Conservation (phyloP, 169 alveolate genomes). For the Perkinsus marinus region DNA sequence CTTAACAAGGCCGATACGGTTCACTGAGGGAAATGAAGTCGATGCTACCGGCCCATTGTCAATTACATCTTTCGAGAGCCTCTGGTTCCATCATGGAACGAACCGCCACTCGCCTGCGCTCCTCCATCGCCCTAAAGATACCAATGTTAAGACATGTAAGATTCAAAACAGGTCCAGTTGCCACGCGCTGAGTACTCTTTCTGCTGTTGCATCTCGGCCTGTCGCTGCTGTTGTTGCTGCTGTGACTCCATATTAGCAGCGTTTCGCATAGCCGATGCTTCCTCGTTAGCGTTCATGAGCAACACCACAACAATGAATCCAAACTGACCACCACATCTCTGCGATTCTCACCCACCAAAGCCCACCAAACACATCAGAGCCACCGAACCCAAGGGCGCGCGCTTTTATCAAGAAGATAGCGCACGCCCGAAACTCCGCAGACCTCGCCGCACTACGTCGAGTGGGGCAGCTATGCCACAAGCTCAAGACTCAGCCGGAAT, state of each 20-base stretch:
- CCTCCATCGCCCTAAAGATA: neutral
- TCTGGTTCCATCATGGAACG: neutral
- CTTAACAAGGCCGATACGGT: neutral
- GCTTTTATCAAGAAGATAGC: no score
- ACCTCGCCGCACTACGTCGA: no score
- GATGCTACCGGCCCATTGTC: neutral
- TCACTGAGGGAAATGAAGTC: neutral
- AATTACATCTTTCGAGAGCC: neutral
- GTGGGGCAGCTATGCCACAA: no score
- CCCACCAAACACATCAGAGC: no score
- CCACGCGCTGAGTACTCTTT: neutral
- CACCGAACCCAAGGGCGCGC: no score
- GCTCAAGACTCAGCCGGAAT: no score
- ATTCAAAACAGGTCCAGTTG: neutral
- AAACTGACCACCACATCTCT: no score
- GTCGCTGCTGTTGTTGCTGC: neutral
- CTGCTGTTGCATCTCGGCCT: neutral
- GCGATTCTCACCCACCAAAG: neutral
- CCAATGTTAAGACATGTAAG: neutral
- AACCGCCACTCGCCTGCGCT: neutral
- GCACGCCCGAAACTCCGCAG: no score
- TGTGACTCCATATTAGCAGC: neutral
- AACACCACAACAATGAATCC: neutral
- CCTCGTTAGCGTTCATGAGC: neutral
- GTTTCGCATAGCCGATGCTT: neutral